A percentile compares a stretch with the other conserved stretches of the same genome.
Conservation (phyloP, 768 basidiomycete species). For the Leccinum subgranulosum region DNA sequence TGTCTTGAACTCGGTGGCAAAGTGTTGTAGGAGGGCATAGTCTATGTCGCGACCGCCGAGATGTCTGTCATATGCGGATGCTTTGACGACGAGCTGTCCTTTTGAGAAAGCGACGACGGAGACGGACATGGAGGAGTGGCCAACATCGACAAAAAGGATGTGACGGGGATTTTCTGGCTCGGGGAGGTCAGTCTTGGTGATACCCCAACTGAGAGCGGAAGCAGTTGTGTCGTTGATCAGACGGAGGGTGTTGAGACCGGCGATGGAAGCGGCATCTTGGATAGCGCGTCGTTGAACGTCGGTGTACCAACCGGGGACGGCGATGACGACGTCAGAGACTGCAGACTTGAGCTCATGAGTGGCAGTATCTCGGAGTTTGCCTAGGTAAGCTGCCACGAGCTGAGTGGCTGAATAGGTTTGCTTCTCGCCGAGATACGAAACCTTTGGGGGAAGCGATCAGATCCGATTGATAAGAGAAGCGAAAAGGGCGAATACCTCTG, state of each 20-base stretch:
- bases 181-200: conserved; percentile 97
- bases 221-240: conserved; percentile 98
- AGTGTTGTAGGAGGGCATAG: conserved; percentile 84
- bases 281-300: conserved; percentile 89
- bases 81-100: conserved; percentile 84
- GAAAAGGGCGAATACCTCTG: conserved; percentile 53
- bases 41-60: conserved; percentile 98
- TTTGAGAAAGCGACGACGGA: conserved; percentile 92
- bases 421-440: conserved; percentile 83
- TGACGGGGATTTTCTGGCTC: conserved; percentile 76
- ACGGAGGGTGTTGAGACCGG: conserved; percentile 85
- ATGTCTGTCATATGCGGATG: conserved; percentile 87
- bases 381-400: conserved; percentile 87
- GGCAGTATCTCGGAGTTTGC: conserved; percentile 87
- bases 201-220: conserved; percentile 94
- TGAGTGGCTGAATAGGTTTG: conserved; percentile 84
- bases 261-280: conserved; percentile 86
- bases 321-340: conserved; percentile 91
- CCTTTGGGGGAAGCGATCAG: conserved; percentile 44
- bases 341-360: conserved; percentile 78
- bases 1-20: conserved; percentile 87
- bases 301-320: conserved; percentile 96
- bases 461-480: conserved; percentile 4
- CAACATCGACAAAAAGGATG: conserved; percentile 93
- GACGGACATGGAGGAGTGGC: conserved; percentile 88